phyloP scores from a whole-genome alignment of 257 asterid genomes.

The Cruciata laevipes region DNA sequence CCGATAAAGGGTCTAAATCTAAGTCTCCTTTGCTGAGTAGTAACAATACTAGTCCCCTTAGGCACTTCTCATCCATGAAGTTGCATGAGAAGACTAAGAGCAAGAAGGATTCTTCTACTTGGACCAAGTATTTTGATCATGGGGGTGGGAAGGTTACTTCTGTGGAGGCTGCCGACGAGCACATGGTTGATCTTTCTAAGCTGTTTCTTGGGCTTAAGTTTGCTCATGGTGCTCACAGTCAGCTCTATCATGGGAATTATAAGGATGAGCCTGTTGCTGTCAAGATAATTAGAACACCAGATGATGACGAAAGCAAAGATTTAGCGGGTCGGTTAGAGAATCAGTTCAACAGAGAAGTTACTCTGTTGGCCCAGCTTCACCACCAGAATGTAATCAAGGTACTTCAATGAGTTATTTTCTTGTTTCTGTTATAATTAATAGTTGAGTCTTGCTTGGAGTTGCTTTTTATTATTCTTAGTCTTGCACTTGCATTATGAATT shows the following conservation, averaged over 20 bases:
- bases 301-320: conserved; percentile 31
- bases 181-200: conserved; percentile 32
- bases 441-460: neutral
- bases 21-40: conserved; percentile 14
- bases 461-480: neutral
- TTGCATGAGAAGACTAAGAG: conserved; percentile 18
- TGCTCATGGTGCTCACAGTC: conserved; percentile 46
- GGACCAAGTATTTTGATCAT: conserved; percentile 37
- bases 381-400: conserved; percentile 38
- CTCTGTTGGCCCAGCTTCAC: conserved; percentile 35
- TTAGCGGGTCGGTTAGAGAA: conserved; percentile 28
- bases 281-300: conserved; percentile 28
- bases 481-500: neutral
- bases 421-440: neutral
- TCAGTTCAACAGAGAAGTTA: conserved; percentile 33
- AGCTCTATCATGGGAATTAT: conserved; percentile 39
- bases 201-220: conserved; percentile 34
- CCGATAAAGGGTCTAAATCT: conserved; percentile 17
- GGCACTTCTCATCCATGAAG: conserved; percentile 18
- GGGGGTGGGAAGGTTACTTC: conserved; percentile 29
- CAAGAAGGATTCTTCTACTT: conserved; percentile 28
- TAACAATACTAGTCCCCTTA: conserved; percentile 18
- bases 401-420: neutral
- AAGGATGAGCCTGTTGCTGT: conserved; percentile 39
- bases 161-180: conserved; percentile 27